Conservation (phyloP, 805 yeast species). For the Wickerhamomyces queroliae region DNA sequence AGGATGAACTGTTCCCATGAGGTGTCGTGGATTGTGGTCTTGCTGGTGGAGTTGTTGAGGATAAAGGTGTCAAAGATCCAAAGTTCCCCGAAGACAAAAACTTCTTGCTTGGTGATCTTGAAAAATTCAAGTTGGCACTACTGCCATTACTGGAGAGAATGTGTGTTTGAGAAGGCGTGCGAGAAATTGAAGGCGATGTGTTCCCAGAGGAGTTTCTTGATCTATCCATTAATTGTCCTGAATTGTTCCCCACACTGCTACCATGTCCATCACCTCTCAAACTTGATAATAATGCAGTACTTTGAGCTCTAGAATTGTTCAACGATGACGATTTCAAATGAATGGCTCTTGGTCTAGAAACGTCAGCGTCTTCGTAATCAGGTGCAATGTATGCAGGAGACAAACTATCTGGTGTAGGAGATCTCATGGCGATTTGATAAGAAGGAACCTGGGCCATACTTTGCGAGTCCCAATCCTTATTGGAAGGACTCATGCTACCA, state of each 20-base stretch:
- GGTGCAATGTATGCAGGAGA: slow-evolving; percentile 60
- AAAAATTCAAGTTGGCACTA: background rate
- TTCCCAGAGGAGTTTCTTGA: slow-evolving; percentile 8
- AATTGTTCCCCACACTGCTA: background rate
- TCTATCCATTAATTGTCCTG: background rate
- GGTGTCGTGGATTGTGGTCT: background rate
- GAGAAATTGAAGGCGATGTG: slow-evolving; percentile 17
- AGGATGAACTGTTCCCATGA: background rate
- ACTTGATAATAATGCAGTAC: slow-evolving; percentile 17
- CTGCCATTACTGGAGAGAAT: background rate
- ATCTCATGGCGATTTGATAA: slow-evolving; percentile 69
- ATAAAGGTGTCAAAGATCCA: slow-evolving; percentile 7
- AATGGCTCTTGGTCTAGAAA: slow-evolving; percentile 19
- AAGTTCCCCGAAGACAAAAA: background rate
- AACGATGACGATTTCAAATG: slow-evolving; percentile 22
- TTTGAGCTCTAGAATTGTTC: slow-evolving; percentile 21
- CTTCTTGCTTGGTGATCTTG: slow-evolving; percentile 11
- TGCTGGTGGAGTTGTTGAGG: slow-evolving; percentile 5
- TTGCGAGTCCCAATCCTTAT: slow-evolving; percentile 34
- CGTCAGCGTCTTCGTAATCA: slow-evolving; percentile 11
- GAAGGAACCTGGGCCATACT: slow-evolving; percentile 74
- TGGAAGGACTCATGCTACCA: background rate
- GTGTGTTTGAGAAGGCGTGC: slow-evolving; percentile 13
- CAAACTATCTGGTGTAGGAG: slow-evolving; percentile 43
- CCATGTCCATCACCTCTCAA: slow-evolving; percentile 15